Evolutionary conservation across 2,329 filamentous ascomycete species (phyloP).

Genomic region (Aureobasidium sp.): DNA sequence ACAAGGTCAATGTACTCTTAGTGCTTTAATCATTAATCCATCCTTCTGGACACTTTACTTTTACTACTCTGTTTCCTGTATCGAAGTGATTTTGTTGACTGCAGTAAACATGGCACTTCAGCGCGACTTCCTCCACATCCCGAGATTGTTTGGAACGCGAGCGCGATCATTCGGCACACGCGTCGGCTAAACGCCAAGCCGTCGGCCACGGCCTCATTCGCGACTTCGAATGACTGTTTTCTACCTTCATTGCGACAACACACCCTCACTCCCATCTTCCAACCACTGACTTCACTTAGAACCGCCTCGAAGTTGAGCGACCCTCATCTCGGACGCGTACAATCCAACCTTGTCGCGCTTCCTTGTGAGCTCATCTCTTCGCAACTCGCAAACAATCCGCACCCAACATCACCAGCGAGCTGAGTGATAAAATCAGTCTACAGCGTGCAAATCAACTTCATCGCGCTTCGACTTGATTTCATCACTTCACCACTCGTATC

Average conservation of each 20-base stretch:
- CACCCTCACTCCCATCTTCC: too few species aligned
- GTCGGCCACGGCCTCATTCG: not conserved
- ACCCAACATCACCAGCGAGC: not conserved
- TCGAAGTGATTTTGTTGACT: not conserved
- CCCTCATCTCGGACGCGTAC: not conserved
- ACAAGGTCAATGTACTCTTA: not conserved
- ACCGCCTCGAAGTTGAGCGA: not conserved
- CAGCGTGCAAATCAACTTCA: too few species aligned
- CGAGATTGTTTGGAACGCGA: not conserved
- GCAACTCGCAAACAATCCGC: not conserved
- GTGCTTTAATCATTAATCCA: constrained; percentile 9
- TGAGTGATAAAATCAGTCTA: too few species aligned
- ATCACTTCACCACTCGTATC: not conserved
- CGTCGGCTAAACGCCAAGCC: not conserved
- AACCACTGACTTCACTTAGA: not conserved
- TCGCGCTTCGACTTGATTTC: too few species aligned
- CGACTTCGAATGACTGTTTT: not conserved
- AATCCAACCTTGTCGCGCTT: not conserved
- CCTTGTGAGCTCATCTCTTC: not conserved
- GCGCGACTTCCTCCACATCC: not conserved
- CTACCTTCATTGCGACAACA: not conserved
- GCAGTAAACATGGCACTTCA: not conserved
- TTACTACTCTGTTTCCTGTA: too few species aligned
- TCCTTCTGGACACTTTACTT: not conserved
- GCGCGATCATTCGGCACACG: not conserved